Percentiles rank a stretch among this genome's conserved stretches.
Conservation (phyloP, 78 protist genomes). For the Dictyostelium discoideum region dicty_2.7 NC_007090.3:4014001-4014500, state of each 20-base stretch:
- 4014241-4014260: neutral
- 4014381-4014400: conserved; percentile 80
- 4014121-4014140: no score
- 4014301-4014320: neutral
- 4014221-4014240: neutral
- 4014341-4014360: conserved; percentile 85
- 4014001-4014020: neutral
- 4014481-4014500: conserved; percentile 64
- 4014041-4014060: neutral
- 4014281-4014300: neutral
- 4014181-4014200: neutral
- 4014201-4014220: neutral
- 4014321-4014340: conserved; percentile 77
- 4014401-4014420: conserved; percentile 81
- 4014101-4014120: neutral
- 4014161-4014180: no score
- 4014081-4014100: neutral
- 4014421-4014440: conserved; percentile 76
- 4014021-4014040: neutral
- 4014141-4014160: no score
- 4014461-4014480: conserved; percentile 68
- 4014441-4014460: conserved; percentile 58
- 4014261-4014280: neutral
- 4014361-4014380: conserved; percentile 87
- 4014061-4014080: neutral